Evolutionary conservation across 257 asterid species (phyloP).

Genomic region (Primulina eburnea): DNA sequence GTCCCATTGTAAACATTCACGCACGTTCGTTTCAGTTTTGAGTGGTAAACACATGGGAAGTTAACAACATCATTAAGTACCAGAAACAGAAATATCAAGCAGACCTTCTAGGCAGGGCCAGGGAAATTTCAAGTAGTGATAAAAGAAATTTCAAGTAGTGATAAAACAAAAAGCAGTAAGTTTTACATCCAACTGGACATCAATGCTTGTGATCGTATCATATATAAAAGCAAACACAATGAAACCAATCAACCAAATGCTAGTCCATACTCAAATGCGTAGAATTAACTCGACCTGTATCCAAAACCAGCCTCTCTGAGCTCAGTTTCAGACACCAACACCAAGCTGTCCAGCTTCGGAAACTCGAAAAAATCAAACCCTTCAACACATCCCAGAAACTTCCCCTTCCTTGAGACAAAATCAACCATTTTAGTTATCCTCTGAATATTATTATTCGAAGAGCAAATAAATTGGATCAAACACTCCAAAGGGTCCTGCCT

Average conservation of each 20-base stretch:
- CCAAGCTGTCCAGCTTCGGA: slow-evolving; percentile 62
- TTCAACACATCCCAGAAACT: slow-evolving; percentile 64
- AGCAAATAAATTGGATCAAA: slow-evolving; percentile 85
- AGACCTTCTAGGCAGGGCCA: not conserved
- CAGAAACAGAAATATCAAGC: not conserved
- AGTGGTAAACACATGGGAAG: not conserved
- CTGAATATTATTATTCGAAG: slow-evolving; percentile 80
- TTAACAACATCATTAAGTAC: not conserved
- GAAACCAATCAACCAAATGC: not conserved
- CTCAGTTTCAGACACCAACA: slow-evolving; percentile 60
- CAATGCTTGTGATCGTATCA: slow-evolving; percentile 7
- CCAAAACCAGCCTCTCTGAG: slow-evolving; percentile 95
- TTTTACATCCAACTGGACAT: not conserved
- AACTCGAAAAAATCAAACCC: slow-evolving; percentile 71
- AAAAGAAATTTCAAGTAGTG: slow-evolving; percentile 6
- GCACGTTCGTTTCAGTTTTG: not conserved
- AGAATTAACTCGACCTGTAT: slow-evolving; percentile 52
- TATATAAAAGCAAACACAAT: slow-evolving; percentile 16
- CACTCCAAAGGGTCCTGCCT: slow-evolving; percentile 96
- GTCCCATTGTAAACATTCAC: not conserved
- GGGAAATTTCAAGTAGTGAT: slow-evolving; percentile 7
- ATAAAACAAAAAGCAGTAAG: not conserved
- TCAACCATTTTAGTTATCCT: slow-evolving; percentile 93
- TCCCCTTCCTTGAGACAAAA: slow-evolving; percentile 71
- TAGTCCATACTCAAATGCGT: slow-evolving; percentile 5